Conservation (phyloP, 148 eudicot genomes). For the Beta vulgaris region DNA sequence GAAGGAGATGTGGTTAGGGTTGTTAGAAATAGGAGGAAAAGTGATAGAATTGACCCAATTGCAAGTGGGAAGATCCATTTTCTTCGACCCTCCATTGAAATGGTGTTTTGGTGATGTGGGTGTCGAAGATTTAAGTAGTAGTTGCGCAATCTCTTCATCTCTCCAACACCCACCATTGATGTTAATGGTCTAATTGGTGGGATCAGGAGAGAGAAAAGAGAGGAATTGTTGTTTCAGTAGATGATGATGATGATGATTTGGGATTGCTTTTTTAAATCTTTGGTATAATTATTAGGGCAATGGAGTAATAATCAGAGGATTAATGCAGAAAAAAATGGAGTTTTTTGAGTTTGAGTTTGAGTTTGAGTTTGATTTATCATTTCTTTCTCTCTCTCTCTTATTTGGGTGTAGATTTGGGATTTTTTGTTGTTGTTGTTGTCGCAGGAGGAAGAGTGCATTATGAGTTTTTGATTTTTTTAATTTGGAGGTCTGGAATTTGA, state of each 20-base stretch:
- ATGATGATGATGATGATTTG: background rate
- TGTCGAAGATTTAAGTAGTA: conserved; percentile 44
- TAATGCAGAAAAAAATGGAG: too few relatives aligned
- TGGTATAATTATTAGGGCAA: background rate
- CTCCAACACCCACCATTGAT: conserved; percentile 12
- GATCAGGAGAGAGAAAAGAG: background rate
- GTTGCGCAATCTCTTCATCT: conserved; percentile 62
- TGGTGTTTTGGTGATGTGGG: conserved; percentile 27
- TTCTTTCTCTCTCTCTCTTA: too few relatives aligned
- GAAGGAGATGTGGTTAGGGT: conserved; percentile 51
- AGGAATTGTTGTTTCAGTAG: too few relatives aligned
- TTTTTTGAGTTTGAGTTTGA: too few relatives aligned
- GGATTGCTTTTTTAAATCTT: background rate
- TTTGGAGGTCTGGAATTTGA: too few relatives aligned
- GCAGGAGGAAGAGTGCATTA: too few relatives aligned
- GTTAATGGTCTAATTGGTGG: background rate
- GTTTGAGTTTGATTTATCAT: too few relatives aligned
- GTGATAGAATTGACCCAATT: conserved; percentile 49
- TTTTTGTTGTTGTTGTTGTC: too few relatives aligned
- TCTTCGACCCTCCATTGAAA: conserved; percentile 31
- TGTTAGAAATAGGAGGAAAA: conserved; percentile 51
- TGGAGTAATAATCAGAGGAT: background rate
- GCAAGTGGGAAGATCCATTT: conserved; percentile 79
- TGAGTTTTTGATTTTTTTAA: too few relatives aligned
- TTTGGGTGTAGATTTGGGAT: too few relatives aligned